Evolutionary conservation across 768 basidiomycete species (phyloP), one percentile per base, ranked within the genome.

Genomic region (Crepidotus variabilis): DNA sequence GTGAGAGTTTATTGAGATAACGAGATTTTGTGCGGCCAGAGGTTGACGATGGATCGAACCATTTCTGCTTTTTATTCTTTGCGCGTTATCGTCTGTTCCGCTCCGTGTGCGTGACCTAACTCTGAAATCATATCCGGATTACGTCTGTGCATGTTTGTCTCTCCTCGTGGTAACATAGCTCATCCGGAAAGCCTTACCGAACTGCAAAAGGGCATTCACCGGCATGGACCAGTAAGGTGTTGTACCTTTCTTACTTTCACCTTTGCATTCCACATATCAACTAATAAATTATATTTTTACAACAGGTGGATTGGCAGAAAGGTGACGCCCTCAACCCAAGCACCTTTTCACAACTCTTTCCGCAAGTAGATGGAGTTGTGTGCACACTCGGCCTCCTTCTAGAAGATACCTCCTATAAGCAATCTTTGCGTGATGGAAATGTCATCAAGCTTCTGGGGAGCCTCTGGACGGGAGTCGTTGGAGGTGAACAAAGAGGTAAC

Each of bases 351-450:
- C 75, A 84, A 54, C 73, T 94, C 20, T 78, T 98, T 49, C 77
- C 84, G 0, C 71, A 76, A 21, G 83, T 80, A 22, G 81, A 82
- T 21, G 92, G 88, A 0, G 88, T 98, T 24, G 93, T 99, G 35
- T 94, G 98, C 69, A 96, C 97, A 1, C 78, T 98, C 18, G 97
- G 97, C 47, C 92, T 88, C 9, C 83, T 99, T 50, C 75, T 98
- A 32, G 92, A 95, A 67, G 84, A 86, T 63, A 76, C 78, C 18
- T 75, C 72, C 46, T 99, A 99, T 78, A 99, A 99, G 71, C 68
- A 75, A 35, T 82, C 85, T 35, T 62, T 98, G 46, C 76, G 77
- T 58, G 75, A 78, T 51, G 85, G 85, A 11, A 75, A 89, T 65
- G 48, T 87, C 22, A 62, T 78, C 14, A 78, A 76, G 10, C 71